Percentiles rank a stretch among this genome's conserved stretches.
phyloP scores from a whole-genome alignment of 2,329 filamentous ascomycete species.

The Juglanconis oblonga region DNA sequence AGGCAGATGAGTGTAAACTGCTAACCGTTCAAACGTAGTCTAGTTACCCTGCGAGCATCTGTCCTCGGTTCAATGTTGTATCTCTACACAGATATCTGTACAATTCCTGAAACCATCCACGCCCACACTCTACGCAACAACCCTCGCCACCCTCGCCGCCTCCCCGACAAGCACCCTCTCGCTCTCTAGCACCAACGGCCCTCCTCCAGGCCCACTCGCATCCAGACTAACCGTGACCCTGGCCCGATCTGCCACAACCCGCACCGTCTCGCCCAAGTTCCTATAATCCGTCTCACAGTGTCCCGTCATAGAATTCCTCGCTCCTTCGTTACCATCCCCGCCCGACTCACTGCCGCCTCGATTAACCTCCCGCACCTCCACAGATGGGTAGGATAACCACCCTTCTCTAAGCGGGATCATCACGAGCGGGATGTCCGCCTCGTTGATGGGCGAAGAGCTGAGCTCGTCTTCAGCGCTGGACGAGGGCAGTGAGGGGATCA shows the following conservation, averaged over 20 bases:
- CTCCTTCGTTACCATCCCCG: slow-evolving; percentile 18
- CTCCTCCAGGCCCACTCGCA: slow-evolving; percentile 61
- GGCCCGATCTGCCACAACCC: slow-evolving; percentile 68
- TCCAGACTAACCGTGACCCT: slow-evolving; percentile 73
- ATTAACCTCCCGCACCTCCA: slow-evolving; percentile 71
- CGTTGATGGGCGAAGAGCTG: slow-evolving; percentile 43
- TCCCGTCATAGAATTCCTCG: slow-evolving; percentile 30
- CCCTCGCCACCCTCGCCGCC: slow-evolving; percentile 25
- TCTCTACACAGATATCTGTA: too few species aligned
- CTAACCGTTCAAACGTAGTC: too few species aligned
- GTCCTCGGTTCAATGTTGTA: too few species aligned
- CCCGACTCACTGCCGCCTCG: slow-evolving; percentile 1
- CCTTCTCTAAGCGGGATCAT: slow-evolving; percentile 80
- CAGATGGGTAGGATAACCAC: slow-evolving; percentile 69
- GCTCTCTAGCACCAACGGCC: slow-evolving; percentile 64
- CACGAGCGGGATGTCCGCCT: slow-evolving; percentile 64
- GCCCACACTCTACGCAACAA: slow-evolving; percentile 31
- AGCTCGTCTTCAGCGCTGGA: slow-evolving; percentile 21
- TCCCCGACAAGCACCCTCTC: slow-evolving; percentile 38
- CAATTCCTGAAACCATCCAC: too few species aligned
- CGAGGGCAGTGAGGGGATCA: slow-evolving; percentile 42
- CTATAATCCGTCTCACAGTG: slow-evolving; percentile 77
- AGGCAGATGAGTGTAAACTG: too few species aligned
- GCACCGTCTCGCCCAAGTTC: slow-evolving; percentile 73
- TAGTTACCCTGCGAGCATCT: too few species aligned